phyloP scores from a whole-genome alignment of 768 basidiomycete genomes.

The Fistulinella prunicolor region DNA sequence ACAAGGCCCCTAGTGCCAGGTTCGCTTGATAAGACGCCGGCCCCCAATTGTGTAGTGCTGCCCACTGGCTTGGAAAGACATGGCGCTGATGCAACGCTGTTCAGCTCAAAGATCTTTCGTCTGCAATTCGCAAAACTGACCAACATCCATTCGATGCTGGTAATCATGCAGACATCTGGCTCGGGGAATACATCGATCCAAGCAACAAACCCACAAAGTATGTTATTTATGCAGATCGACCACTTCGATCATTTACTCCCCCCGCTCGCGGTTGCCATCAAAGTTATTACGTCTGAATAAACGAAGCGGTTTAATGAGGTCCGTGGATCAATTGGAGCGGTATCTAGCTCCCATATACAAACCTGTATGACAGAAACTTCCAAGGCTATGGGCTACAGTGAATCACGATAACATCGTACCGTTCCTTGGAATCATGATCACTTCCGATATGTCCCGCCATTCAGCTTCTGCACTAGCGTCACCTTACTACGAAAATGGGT shows the following conservation, averaged over 20 bases:
- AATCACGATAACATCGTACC: slow-evolving; percentile 23
- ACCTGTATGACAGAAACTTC: slow-evolving; percentile 20
- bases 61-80: background rate
- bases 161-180: slow-evolving; percentile 25
- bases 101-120: slow-evolving; percentile 21
- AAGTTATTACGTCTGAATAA: slow-evolving; percentile 21
- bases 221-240: too few species aligned
- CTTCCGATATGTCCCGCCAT: slow-evolving; percentile 15
- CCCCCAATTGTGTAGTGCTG: too few species aligned
- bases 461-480: slow-evolving; percentile 25
- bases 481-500: slow-evolving; percentile 24
- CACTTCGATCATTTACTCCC: background rate
- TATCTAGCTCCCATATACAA: too few species aligned
- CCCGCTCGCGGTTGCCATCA: slow-evolving; percentile 24
- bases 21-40: too few species aligned
- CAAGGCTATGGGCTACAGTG: slow-evolving; percentile 25
- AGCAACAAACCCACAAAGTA: slow-evolving; percentile 9
- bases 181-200: slow-evolving; percentile 17
- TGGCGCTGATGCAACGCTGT: slow-evolving; percentile 21
- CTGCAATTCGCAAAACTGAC: slow-evolving; percentile 10
- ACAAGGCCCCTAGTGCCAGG: background rate
- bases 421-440: slow-evolving; percentile 22
- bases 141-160: slow-evolving; percentile 17
- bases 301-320: slow-evolving; percentile 21
- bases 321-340: background rate